Conservation (phyloP, 768 basidiomycete genomes). For the Nidularia pulvinata region DNA sequence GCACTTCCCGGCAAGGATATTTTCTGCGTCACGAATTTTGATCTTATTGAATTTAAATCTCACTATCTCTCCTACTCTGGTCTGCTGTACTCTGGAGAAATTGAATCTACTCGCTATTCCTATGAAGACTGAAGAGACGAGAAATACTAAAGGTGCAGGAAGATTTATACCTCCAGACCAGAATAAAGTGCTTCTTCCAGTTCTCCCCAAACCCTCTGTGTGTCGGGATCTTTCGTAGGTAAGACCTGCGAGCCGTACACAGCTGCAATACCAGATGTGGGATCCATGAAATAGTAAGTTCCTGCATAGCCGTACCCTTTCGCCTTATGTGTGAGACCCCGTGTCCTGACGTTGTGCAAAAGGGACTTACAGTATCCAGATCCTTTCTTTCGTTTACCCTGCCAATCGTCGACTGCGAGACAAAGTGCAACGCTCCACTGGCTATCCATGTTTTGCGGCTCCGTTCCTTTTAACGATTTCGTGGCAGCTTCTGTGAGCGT, state of each 20-base stretch:
- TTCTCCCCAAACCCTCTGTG: conserved; percentile 13
- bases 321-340: background rate
- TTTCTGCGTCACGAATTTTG: no score
- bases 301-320: conserved; percentile 33
- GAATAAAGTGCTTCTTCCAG: conserved; percentile 19
- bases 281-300: conserved; percentile 30
- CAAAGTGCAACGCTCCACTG: conserved; percentile 28
- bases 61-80: no score
- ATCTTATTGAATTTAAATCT: no score
- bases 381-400: conserved; percentile 21
- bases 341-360: background rate
- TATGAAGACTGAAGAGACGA: no score
- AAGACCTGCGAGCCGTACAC: conserved; percentile 31
- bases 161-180: background rate
- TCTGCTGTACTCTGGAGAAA: no score
- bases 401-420: conserved; percentile 20
- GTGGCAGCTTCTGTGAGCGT: conserved; percentile 15
- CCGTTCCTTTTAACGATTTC: conserved; percentile 11
- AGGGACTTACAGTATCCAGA: conserved; percentile 23
- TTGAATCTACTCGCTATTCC: no score
- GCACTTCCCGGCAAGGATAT: no score
- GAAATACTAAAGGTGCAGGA: no score
- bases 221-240: conserved; percentile 16
- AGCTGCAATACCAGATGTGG: conserved; percentile 26
- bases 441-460: conserved; percentile 5